Percentiles rank a stretch among this genome's conserved stretches.
Evolutionary conservation across 2,329 filamentous ascomycete species (phyloP).

Genomic region (Talaromyces sp.): DNA sequence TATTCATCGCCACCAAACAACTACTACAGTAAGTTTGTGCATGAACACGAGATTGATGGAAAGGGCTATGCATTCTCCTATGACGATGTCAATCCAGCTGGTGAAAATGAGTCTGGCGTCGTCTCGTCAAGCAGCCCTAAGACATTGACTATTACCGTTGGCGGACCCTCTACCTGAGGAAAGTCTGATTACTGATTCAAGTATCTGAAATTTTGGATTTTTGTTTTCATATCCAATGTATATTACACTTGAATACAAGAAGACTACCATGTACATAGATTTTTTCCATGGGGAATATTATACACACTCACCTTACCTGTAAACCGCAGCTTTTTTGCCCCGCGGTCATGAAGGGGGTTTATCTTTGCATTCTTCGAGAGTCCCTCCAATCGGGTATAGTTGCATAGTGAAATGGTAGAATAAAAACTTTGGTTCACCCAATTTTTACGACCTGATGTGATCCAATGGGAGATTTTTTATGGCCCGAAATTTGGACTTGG

Average conservation of each 20-base stretch:
- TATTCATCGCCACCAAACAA: slow-evolving; percentile 42
- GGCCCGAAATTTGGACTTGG: background rate
- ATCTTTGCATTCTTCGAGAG: too few species aligned
- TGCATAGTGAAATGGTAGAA: background rate
- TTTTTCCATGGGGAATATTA: background rate
- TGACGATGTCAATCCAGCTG: slow-evolving; percentile 60
- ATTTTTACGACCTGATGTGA: background rate
- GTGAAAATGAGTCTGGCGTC: slow-evolving; percentile 49
- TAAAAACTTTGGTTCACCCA: background rate
- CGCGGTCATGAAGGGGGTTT: too few species aligned
- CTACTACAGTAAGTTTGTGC: slow-evolving; percentile 48
- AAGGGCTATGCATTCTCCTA: slow-evolving; percentile 63
- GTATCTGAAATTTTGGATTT: background rate
- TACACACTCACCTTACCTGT: too few species aligned
- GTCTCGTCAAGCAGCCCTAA: slow-evolving; percentile 43
- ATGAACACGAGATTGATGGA: slow-evolving; percentile 54
- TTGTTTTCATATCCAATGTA: background rate
- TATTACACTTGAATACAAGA: background rate
- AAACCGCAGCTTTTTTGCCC: too few species aligned
- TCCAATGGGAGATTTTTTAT: background rate
- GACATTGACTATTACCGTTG: slow-evolving; percentile 45
- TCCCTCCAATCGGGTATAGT: too few species aligned
- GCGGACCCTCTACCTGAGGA: slow-evolving; percentile 26
- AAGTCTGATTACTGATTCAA: background rate
- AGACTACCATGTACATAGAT: background rate